A percentile compares a stretch with the other conserved stretches of the same genome.
Evolutionary conservation across 441 rosid genomes (phyloP).

Genomic region (Lagerstroemia fauriei): DNA sequence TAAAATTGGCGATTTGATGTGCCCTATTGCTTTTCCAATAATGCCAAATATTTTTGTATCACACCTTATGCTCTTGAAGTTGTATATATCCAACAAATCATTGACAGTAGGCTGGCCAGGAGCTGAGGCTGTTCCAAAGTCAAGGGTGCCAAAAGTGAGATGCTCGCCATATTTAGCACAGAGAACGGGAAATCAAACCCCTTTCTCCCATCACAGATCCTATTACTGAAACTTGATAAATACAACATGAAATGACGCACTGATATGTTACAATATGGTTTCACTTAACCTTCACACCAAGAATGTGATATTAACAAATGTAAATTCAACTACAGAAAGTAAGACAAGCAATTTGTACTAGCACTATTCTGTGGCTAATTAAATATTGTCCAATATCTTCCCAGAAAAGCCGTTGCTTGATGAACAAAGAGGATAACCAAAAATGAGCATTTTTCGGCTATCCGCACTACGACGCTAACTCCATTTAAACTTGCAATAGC

Average conservation of each 20-base stretch:
- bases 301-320: background rate
- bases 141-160: slow-evolving; percentile 82
- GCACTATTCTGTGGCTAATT: background rate
- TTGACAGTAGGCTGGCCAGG: slow-evolving; percentile 87
- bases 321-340: background rate
- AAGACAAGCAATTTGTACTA: background rate
- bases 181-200: slow-evolving; percentile 86
- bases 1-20: slow-evolving; percentile 85
- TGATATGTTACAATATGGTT: background rate
- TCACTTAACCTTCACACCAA: background rate
- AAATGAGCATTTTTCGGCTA: background rate
- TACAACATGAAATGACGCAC: slow-evolving; percentile 1
- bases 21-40: slow-evolving; percentile 89
- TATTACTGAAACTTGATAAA: slow-evolving; percentile 72
- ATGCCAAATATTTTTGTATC: slow-evolving; percentile 86
- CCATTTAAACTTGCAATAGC: background rate
- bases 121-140: slow-evolving; percentile 71
- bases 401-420: background rate
- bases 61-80: slow-evolving; percentile 70
- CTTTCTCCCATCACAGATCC: slow-evolving; percentile 89
- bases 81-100: slow-evolving; percentile 75
- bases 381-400: background rate
- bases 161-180: slow-evolving; percentile 86
- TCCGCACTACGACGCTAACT: background rate
- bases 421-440: background rate